These are phyloP conservation scores for Picea glauca DNA, from an alignment of 75 land plant species.

Conservation along the genomic window DNA sequence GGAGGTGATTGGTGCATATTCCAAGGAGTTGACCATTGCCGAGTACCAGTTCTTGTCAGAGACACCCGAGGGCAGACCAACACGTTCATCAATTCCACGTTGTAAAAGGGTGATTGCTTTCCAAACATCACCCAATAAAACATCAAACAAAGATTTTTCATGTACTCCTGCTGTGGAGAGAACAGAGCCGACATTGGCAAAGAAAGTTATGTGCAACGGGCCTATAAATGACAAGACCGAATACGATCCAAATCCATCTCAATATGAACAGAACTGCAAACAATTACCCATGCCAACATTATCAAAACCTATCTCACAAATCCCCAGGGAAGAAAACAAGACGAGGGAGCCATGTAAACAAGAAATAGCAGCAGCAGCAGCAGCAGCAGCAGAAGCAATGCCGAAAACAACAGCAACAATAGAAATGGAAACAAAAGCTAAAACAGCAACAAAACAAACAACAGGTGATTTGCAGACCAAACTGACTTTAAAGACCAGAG, in stretches of 20 bases:
- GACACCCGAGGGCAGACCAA: background rate
- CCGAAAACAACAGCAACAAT: background rate
- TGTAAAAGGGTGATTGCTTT: constrained; percentile 7
- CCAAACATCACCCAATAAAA: background rate
- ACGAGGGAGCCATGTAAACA: background rate
- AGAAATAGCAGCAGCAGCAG: background rate
- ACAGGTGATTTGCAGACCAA: constrained; percentile 2
- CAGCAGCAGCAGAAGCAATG: background rate
- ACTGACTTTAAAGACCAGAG: background rate
- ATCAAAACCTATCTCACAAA: background rate
- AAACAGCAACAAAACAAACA: background rate
- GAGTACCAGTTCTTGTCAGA: background rate
- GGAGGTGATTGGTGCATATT: background rate
- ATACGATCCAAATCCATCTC: background rate
- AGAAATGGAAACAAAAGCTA: background rate
- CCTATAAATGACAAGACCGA: background rate
- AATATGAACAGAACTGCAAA: background rate
- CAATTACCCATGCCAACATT: background rate
- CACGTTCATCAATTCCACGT: background rate
- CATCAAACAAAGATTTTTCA: background rate
- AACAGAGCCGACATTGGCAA: background rate
- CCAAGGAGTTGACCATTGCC: background rate
- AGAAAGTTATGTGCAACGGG: background rate
- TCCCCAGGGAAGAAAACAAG: background rate
- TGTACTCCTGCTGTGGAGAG: background rate